These are phyloP conservation scores for Asterella californica DNA, from an alignment of 225 moss, liverwort and hornwort species.

Conservation along the genomic window DNA sequence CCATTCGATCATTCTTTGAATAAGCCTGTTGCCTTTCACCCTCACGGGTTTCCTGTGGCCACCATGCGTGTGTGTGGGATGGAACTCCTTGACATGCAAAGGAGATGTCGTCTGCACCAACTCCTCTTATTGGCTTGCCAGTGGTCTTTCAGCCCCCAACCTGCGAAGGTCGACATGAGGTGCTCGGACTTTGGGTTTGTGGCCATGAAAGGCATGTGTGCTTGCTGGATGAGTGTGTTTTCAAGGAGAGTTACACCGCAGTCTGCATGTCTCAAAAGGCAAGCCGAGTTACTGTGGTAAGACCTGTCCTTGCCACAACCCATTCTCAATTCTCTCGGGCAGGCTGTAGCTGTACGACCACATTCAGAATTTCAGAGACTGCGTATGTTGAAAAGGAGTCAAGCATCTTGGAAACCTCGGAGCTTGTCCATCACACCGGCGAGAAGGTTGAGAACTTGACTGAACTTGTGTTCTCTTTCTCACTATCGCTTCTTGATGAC, in stretches of 20 bases:
- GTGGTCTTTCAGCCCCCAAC: not conserved
- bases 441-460: not conserved
- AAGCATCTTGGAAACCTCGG: not conserved
- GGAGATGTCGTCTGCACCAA: not conserved
- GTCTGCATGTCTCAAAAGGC: not conserved
- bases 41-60: not conserved
- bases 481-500: not conserved
- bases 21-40: slow-evolving; percentile 9
- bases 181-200: not conserved
- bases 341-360: not conserved
- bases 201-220: not conserved
- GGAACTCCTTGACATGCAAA: not conserved
- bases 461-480: not conserved
- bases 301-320: not conserved
- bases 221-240: not conserved
- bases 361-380: not conserved
- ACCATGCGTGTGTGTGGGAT: not conserved
- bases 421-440: not conserved
- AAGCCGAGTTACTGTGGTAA: not conserved
- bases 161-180: not conserved
- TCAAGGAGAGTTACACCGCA: not conserved
- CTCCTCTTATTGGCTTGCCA: not conserved
- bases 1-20: slow-evolving; percentile 13
- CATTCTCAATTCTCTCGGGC: not conserved
- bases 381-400: not conserved